phyloP scores from a whole-genome alignment of 2,329 filamentous ascomycete genomes.

The Claviceps maximensis region DNA sequence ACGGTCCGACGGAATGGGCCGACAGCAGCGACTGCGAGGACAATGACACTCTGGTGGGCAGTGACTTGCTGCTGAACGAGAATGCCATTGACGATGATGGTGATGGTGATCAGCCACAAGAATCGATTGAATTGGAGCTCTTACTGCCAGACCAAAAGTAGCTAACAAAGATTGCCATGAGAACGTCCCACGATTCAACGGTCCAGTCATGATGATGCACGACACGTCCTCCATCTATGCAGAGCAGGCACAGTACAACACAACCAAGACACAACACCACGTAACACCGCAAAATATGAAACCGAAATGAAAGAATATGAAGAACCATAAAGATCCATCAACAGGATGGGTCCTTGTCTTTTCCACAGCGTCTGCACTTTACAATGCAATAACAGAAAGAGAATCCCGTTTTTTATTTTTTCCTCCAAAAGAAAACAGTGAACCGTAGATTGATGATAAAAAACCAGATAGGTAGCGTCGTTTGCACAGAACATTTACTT shows the following conservation, averaged over 20 bases:
- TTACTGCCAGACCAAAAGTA: slow-evolving; percentile 5
- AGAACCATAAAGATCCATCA: too few species aligned
- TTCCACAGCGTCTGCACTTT: too few species aligned
- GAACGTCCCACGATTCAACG: background rate
- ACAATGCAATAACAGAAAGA: too few species aligned
- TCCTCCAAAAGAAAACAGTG: too few species aligned
- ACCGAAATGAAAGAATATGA: background rate
- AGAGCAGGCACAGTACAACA: too few species aligned
- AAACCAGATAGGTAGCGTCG: too few species aligned
- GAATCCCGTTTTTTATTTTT: too few species aligned
- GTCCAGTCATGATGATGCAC: background rate
- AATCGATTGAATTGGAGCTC: slow-evolving; percentile 7
- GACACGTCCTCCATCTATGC: too few species aligned
- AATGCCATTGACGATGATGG: slow-evolving; percentile 9
- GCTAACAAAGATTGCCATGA: background rate
- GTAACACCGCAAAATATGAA: background rate
- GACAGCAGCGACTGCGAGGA: slow-evolving; percentile 22
- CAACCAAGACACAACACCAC: too few species aligned
- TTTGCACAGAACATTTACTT: too few species aligned
- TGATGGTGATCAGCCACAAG: slow-evolving; percentile 1
- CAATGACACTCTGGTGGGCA: slow-evolving; percentile 11
- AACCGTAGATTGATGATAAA: too few species aligned
- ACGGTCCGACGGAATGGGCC: slow-evolving; percentile 40
- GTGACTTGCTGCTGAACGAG: slow-evolving; percentile 12
- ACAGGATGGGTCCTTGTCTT: too few species aligned